Evolutionary conservation across 2,329 filamentous ascomycete genomes (phyloP).

Genomic region (Verticillium nonalfalfae): DNA sequence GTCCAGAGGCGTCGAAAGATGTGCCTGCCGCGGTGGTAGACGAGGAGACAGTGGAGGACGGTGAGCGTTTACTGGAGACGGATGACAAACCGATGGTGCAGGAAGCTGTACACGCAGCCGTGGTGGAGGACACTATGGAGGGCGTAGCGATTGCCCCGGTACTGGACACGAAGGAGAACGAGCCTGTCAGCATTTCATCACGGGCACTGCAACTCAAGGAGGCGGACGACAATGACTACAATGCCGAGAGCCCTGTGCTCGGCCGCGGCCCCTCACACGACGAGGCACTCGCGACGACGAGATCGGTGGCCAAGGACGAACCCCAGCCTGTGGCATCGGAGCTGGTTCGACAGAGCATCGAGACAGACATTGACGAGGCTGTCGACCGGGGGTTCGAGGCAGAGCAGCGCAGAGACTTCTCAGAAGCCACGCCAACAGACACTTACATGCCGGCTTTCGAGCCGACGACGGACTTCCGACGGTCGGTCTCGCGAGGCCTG

Average conservation of each 20-base stretch:
- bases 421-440: constrained; percentile 7
- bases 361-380: constrained; percentile 10
- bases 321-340: constrained; percentile 18
- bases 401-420: constrained; percentile 16
- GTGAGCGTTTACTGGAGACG: neutral
- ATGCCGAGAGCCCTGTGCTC: constrained; percentile 31
- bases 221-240: constrained; percentile 17
- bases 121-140: neutral
- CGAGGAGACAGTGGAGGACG: constrained; percentile 6
- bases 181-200: constrained; percentile 1
- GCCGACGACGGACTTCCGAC: constrained; percentile 26
- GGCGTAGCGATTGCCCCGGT: constrained; percentile 6
- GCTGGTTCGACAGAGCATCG: constrained; percentile 14
- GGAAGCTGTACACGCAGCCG: neutral
- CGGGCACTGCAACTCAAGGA: constrained; percentile 6
- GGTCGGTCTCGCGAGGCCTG: constrained; percentile 36
- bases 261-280: constrained; percentile 14
- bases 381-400: constrained; percentile 19
- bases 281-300: neutral
- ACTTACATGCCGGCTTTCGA: constrained; percentile 7
- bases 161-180: constrained; percentile 7
- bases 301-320: neutral
- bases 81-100: neutral
- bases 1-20: neutral
- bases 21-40: neutral